Evolutionary conservation across 441 rosid genomes (phyloP).

Genomic region (Erysimum pusillum): DNA sequence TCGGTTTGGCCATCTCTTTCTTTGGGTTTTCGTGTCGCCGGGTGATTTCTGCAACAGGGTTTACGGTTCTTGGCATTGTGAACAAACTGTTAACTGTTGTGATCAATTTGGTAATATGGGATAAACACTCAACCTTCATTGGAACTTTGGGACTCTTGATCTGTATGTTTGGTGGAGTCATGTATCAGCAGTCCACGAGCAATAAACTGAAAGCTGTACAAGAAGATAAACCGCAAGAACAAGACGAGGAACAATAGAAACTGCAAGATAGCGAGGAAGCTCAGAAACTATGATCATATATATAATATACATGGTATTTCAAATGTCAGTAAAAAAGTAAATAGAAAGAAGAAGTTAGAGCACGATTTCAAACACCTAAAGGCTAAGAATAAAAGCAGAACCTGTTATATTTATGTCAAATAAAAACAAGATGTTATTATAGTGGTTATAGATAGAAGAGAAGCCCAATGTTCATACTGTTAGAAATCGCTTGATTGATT

Average conservation of each 20-base stretch:
- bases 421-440: not conserved
- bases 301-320: not conserved
- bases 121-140: conserved; percentile 70
- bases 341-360: not conserved
- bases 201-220: conserved; percentile 58
- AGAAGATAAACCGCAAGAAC: conserved; percentile 48
- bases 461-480: not conserved
- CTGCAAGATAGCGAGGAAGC: conserved; percentile 61
- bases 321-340: conserved; percentile 1
- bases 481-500: not conserved
- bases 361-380: conserved; percentile 2
- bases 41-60: conserved; percentile 89
- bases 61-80: conserved; percentile 86
- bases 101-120: conserved; percentile 82
- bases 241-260: conserved; percentile 67
- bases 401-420: not conserved
- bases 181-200: conserved; percentile 81
- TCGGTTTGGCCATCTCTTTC: conserved; percentile 82
- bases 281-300: conserved; percentile 29
- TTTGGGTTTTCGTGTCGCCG: conserved; percentile 87
- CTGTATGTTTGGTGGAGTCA: conserved; percentile 77
- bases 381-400: not conserved
- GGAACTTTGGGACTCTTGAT: conserved; percentile 85
- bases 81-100: conserved; percentile 82
- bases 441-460: not conserved